phyloP scores from a whole-genome alignment of 2,329 filamentous ascomycete genomes.

The Aspergillus sp. region DNA sequence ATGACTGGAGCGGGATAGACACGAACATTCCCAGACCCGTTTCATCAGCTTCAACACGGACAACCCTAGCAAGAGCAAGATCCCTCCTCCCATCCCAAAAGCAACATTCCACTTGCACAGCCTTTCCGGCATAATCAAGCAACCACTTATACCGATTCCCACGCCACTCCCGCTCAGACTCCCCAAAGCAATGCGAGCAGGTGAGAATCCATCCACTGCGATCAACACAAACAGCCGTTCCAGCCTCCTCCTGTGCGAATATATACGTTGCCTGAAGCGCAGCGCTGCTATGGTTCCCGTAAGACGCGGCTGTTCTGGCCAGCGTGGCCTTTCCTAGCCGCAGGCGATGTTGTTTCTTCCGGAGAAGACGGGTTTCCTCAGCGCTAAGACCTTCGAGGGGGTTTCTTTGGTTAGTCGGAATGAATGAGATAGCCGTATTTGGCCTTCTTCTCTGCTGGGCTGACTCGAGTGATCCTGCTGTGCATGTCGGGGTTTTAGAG shows the following conservation, averaged over 20 bases:
- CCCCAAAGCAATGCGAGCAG: conserved; percentile 54
- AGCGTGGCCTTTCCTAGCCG: neutral
- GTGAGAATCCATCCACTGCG: conserved; percentile 49
- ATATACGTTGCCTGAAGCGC: conserved; percentile 32
- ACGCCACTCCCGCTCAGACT: conserved; percentile 31
- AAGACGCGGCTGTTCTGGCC: neutral
- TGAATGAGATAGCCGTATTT: neutral
- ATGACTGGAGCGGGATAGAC: conserved; percentile 6
- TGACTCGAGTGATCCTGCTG: too few relatives aligned
- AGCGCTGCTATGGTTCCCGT: neutral
- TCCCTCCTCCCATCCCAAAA: conserved; percentile 48
- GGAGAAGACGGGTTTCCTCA: neutral
- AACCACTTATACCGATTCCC: conserved; percentile 38
- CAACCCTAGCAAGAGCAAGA: conserved; percentile 49
- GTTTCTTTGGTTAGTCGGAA: neutral
- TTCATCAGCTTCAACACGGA: conserved; percentile 27
- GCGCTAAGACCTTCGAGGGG: neutral
- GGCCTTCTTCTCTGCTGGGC: too few relatives aligned
- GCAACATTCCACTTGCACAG: conserved; percentile 41
- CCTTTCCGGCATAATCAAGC: conserved; percentile 43
- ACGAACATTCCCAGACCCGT: neutral
- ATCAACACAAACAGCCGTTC: conserved; percentile 53
- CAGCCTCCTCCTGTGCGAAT: conserved; percentile 52
- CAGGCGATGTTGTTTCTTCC: neutral
- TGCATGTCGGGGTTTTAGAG: rapidly evolving